Conservation (phyloP, 1,139 yeast species). For the Suhomyces bokatorum region DNA sequence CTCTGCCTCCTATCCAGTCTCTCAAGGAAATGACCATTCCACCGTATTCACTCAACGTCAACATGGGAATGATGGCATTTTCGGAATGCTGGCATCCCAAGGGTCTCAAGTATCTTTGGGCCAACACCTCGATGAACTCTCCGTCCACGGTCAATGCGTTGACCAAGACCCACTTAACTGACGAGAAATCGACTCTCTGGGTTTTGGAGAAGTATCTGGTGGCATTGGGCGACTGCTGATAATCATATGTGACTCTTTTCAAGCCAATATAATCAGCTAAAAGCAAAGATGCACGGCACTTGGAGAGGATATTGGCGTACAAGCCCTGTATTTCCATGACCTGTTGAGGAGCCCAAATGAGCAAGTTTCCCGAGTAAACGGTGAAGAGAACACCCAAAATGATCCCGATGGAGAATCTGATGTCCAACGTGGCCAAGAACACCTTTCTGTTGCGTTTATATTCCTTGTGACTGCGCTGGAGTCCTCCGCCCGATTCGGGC, state of each 20-base stretch:
- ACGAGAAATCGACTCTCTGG: conserved; percentile 72
- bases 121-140: conserved; percentile 84
- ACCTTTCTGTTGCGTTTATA: conserved; percentile 34
- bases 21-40: conserved; percentile 92
- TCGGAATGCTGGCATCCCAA: conserved; percentile 80
- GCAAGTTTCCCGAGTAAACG: conserved; percentile 79
- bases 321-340: conserved; percentile 83
- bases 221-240: conserved; percentile 84
- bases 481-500: conserved; percentile 49
- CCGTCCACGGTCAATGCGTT: conserved; percentile 93
- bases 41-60: conserved; percentile 90
- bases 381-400: conserved; percentile 80
- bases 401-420: conserved; percentile 84
- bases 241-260: conserved; percentile 89
- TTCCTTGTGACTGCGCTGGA: conserved; percentile 34
- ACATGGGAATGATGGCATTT: conserved; percentile 82
- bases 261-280: conserved; percentile 88
- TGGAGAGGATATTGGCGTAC: conserved; percentile 77
- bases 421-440: conserved; percentile 74
- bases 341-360: conserved; percentile 77
- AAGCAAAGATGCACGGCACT: conserved; percentile 68
- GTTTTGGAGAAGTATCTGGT: conserved; percentile 81
- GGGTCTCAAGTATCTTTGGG: conserved; percentile 91
- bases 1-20: conserved; percentile 82
- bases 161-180: conserved; percentile 85